Conservation (phyloP, 2,329 filamentous ascomycete species). For the Phyllachora maydis region DNA sequence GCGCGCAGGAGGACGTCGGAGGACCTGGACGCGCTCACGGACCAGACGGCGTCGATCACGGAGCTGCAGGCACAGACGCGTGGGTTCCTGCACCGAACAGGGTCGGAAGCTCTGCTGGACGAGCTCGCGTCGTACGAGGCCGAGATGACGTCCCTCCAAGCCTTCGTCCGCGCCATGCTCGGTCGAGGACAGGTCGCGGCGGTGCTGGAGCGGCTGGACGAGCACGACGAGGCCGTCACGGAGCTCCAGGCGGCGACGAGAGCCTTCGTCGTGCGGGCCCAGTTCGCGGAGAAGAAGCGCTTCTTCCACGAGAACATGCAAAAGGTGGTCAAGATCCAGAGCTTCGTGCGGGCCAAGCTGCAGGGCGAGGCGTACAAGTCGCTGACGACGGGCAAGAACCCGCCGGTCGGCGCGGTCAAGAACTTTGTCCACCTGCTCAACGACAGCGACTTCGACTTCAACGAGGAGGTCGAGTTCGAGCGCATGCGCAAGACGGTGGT, state of each 20-base stretch:
- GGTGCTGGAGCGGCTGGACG: constrained; percentile 57
- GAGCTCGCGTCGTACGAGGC: constrained; percentile 49
- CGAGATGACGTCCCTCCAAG: constrained; percentile 51
- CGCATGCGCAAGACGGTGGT: constrained; percentile 87
- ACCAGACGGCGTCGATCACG: constrained; percentile 32
- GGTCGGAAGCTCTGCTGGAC: constrained; percentile 41
- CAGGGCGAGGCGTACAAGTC: constrained; percentile 98
- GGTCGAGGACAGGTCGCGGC: constrained; percentile 53
- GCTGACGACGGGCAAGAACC: constrained; percentile 87
- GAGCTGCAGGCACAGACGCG: constrained; percentile 46
- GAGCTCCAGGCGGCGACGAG: constrained; percentile 57
- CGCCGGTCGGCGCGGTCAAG: constrained; percentile 89
- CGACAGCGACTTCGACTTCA: constrained; percentile 96
- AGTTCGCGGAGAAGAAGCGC: constrained; percentile 67
- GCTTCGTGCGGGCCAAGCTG: constrained; percentile 82
- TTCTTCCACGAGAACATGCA: constrained; percentile 96
- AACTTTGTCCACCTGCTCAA: constrained; percentile 96
- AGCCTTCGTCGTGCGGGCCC: constrained; percentile 51
- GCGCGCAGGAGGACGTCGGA: constrained; percentile 25
- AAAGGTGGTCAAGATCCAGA: constrained; percentile 96
- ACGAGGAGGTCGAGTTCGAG: constrained; percentile 95
- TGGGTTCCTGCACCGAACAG: constrained; percentile 41
- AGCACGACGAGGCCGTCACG: constrained; percentile 57
- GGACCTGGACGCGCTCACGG: constrained; percentile 32
- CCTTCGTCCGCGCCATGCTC: constrained; percentile 58